Conservation (phyloP, 371 early-diverging fungal genomes). For the Mucor circinelloides region DNA sequence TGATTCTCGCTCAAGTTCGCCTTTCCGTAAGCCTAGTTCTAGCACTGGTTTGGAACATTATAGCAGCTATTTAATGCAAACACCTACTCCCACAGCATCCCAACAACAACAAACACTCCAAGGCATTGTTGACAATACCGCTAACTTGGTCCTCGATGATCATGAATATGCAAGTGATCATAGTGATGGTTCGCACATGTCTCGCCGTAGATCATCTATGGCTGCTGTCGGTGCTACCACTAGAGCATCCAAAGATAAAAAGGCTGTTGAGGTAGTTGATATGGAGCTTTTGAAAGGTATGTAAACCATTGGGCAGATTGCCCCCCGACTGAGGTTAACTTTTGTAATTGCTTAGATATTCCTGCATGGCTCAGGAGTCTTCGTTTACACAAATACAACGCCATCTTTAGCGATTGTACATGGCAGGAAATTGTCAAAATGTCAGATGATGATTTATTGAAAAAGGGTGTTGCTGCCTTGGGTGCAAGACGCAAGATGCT, state of each 20-base stretch:
- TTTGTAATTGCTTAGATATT: conserved; percentile 60
- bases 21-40: conserved; percentile 12
- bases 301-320: background rate
- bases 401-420: conserved; percentile 71
- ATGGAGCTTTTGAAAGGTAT: conserved; percentile 72
- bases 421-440: conserved; percentile 90
- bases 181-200: conserved; percentile 48
- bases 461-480: conserved; percentile 90
- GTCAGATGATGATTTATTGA: conserved; percentile 78
- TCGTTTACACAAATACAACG: conserved; percentile 91
- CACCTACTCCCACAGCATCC: background rate
- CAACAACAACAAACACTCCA: background rate
- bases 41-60: conserved; percentile 18
- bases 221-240: conserved; percentile 24
- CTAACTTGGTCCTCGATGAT: conserved; percentile 31
- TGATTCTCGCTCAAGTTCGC: background rate
- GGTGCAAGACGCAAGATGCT: conserved; percentile 96
- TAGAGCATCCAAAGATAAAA: conserved; percentile 66
- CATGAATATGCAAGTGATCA: conserved; percentile 57
- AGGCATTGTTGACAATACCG: conserved; percentile 23
- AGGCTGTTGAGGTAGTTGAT: conserved; percentile 71
- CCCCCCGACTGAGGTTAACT: background rate
- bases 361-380: conserved; percentile 88
- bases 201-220: conserved; percentile 24
- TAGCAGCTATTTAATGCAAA: conserved; percentile 13